Evolutionary conservation across 768 basidiomycete species (phyloP).

Genomic region (Termitomyces sp.): DNA sequence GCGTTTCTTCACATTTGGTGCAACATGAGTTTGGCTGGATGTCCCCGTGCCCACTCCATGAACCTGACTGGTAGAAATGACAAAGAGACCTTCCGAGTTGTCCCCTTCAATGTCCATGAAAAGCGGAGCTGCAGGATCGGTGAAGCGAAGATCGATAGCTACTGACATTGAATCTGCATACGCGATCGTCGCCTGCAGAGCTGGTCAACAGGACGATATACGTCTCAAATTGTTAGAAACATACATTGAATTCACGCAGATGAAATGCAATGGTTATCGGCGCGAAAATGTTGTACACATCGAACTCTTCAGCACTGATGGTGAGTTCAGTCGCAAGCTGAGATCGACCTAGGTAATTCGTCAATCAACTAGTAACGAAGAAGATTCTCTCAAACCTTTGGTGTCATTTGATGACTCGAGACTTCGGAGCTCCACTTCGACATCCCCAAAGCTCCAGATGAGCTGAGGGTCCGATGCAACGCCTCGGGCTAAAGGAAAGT

Average conservation of each 20-base stretch:
- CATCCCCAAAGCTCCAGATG: slow-evolving; percentile 71
- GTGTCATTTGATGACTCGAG: slow-evolving; percentile 60
- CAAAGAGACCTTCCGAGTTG: slow-evolving; percentile 59
- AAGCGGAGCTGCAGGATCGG: slow-evolving; percentile 67
- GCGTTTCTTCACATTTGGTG: slow-evolving; percentile 32
- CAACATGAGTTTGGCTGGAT: slow-evolving; percentile 19
- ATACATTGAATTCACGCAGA: slow-evolving; percentile 77
- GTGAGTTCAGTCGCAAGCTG: slow-evolving; percentile 73
- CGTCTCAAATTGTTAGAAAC: slow-evolving; percentile 10
- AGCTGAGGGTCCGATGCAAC: slow-evolving; percentile 71
- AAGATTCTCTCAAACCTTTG: slow-evolving; percentile 39
- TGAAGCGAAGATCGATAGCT: slow-evolving; percentile 68
- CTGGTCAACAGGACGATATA: not conserved
- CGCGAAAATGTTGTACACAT: slow-evolving; percentile 61
- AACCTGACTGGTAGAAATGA: slow-evolving; percentile 71
- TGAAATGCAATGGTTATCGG: slow-evolving; percentile 73
- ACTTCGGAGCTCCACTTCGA: slow-evolving; percentile 65
- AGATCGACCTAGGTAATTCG: slow-evolving; percentile 37
- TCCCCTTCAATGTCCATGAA: slow-evolving; percentile 75
- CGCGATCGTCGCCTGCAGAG: slow-evolving; percentile 66
- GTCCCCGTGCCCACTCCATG: slow-evolving; percentile 30
- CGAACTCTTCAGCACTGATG: slow-evolving; percentile 78
- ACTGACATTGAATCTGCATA: slow-evolving; percentile 70
- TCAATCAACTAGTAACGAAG: not conserved
- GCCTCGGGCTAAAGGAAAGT: slow-evolving; percentile 64